Evolutionary conservation across 2,329 filamentous ascomycete species (phyloP), one percentile per base, ranked within the genome.

Genomic region (Epichloe baconii): DNA sequence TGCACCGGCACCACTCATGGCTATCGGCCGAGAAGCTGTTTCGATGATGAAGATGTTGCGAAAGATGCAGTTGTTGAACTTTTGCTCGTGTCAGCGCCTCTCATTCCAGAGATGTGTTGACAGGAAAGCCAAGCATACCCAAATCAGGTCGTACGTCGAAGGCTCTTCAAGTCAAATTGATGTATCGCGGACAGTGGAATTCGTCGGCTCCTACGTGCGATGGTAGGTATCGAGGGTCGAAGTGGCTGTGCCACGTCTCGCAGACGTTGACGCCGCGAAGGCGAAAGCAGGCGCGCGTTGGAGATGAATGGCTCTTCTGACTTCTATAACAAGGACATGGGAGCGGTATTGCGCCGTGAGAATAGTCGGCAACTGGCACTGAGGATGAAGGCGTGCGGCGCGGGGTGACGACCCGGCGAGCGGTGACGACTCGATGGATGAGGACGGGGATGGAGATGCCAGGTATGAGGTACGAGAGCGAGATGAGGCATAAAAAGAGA

Each of bases 311-410:
- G 56, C 56, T 64, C 60, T 63, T 62, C 64, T 68, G 68, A 64
- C 60, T 63, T 62, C 65, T 68, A 68, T 66, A 65, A 68, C 59
- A 55, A 58, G 57, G 48, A 61, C 66, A 68, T 66, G 59, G 56
- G 62, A 54, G 56, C 54, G 51, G 53, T 52, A 21, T 21, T 44
- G 31, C 21, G 48, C 48, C 48, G 41, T 44, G 41, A 34, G 5
- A 31, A 26, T 7, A 4, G 41, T 43, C 41, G 34, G 48, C 48
- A 44, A 38, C 17, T 21, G 8, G 19, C 10, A 21, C 48, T n/a
- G 23, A 19, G 12, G 42, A 38, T 31, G 40, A 44, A 35, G 15
- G 43, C 34, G 48, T 19, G 34, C 14, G 35, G 48, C 41, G 41
- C 34, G 47, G 47, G 48, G 48, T 44, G 48, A 34, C 35, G 48